Evolutionary conservation across 331 rosid genomes (phyloP).

Genomic region (Stylosanthes scabra): DNA sequence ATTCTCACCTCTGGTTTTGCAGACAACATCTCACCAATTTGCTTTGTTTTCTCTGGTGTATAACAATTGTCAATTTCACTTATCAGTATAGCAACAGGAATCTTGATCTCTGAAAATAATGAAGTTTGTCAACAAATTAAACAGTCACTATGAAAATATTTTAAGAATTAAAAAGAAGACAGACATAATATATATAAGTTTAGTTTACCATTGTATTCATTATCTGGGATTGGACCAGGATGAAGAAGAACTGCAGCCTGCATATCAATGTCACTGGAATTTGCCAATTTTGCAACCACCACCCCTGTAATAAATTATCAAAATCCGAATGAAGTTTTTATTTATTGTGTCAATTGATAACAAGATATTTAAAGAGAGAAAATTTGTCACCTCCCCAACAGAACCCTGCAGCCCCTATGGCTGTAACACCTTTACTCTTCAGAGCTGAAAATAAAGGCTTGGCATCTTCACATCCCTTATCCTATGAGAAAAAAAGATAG

Average conservation of each 20-base stretch:
- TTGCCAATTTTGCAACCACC: constrained; percentile 50
- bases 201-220: constrained; percentile 47
- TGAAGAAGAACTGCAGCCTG: constrained; percentile 59
- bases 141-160: neutral
- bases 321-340: too few species aligned
- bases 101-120: constrained; percentile 48
- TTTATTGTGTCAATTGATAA: too few species aligned
- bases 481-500: constrained; percentile 45
- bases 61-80: constrained; percentile 50
- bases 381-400: constrained; percentile 62
- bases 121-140: neutral
- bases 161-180: neutral
- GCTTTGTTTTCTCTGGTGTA: constrained; percentile 52
- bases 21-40: constrained; percentile 47
- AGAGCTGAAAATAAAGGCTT: constrained; percentile 51
- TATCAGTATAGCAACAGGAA: constrained; percentile 57
- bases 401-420: constrained; percentile 60
- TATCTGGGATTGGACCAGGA: constrained; percentile 48
- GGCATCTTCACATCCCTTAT: constrained; percentile 53
- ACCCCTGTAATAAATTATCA: constrained; percentile 39
- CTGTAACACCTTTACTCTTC: constrained; percentile 55
- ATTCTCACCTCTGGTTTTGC: constrained; percentile 50
- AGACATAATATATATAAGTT: too few species aligned
- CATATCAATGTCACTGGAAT: constrained; percentile 47
- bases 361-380: neutral